Percentiles rank a stretch among this genome's conserved stretches.
Evolutionary conservation across 495 filamentous ascomycete species (phyloP).

Genomic region (Aspergillus affinis): DNA sequence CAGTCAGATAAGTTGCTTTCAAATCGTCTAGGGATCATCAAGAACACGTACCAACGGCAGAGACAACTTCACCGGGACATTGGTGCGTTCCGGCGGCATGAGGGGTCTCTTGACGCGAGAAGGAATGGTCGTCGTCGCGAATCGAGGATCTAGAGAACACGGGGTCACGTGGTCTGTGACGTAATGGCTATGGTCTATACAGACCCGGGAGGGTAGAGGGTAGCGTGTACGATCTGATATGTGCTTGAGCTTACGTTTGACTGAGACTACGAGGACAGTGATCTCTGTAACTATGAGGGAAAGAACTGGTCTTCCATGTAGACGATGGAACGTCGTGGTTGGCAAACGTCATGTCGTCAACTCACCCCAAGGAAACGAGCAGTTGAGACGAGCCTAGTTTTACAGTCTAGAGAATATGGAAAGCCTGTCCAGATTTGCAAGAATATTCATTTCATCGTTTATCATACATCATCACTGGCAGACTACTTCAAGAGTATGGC

Average conservation of each 20-base stretch:
- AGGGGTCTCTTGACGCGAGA: constrained; percentile 37
- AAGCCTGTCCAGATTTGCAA: background rate
- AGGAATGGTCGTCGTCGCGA: constrained; percentile 14
- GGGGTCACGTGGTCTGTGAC: constrained; percentile 42
- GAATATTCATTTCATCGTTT: background rate
- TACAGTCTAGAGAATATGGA: background rate
- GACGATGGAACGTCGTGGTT: no score
- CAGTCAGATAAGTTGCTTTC: constrained; percentile 3
- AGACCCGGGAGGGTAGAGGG: no score
- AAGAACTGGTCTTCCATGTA: no score
- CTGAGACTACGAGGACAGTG: no score
- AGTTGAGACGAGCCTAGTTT: no score
- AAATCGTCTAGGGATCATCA: background rate
- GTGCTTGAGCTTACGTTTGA: no score
- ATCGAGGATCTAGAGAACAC: constrained; percentile 17
- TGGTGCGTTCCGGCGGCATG: constrained; percentile 59
- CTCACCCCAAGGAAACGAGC: no score
- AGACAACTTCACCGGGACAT: constrained; percentile 83
- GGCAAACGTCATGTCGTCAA: no score
- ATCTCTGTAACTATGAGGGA: no score
- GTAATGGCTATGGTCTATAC: constrained; percentile 17
- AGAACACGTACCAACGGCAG: constrained; percentile 70
- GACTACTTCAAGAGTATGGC: background rate
- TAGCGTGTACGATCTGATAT: no score
- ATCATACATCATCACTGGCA: background rate